These are phyloP conservation scores for Combretum micranthum DNA, from an alignment of 345 rosid genomes.

Conservation along the genomic window DNA sequence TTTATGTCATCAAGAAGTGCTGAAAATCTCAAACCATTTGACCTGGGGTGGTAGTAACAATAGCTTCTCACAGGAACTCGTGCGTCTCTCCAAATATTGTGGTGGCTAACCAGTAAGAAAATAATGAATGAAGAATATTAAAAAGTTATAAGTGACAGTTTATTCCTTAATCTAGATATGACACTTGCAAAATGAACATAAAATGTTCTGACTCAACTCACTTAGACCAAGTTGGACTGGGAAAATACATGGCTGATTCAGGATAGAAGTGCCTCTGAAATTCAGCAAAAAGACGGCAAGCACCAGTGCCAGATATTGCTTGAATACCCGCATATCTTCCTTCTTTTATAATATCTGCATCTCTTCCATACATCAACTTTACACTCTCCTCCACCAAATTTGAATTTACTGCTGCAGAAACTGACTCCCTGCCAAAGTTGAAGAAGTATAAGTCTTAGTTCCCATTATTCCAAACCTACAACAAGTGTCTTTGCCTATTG, in stretches of 20 bases:
- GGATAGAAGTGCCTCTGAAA: constrained; percentile 52
- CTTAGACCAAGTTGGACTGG: constrained; percentile 65
- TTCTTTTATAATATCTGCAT: constrained; percentile 35
- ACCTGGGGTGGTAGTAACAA: constrained; percentile 33
- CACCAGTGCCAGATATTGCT: constrained; percentile 60
- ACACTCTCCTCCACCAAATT: constrained; percentile 45
- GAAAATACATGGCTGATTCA: constrained; percentile 39
- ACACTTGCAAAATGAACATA: neutral
- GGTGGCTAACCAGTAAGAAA: constrained; percentile 35
- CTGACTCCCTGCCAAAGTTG: constrained; percentile 48
- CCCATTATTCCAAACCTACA: constrained; percentile 66
- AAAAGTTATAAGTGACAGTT: neutral
- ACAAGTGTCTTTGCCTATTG: constrained; percentile 59
- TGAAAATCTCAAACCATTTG: constrained; percentile 39
- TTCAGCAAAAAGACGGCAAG: constrained; percentile 61
- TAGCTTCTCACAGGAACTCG: constrained; percentile 27
- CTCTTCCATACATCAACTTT: constrained; percentile 36
- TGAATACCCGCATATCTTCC: constrained; percentile 44
- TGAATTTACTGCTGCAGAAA: constrained; percentile 28
- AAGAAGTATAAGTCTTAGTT: constrained; percentile 35
- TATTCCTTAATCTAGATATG: neutral
- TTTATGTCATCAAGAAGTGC: constrained; percentile 43
- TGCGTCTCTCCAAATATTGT: constrained; percentile 54
- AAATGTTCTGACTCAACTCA: constrained; percentile 15
- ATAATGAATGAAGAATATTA: neutral